phyloP scores from a whole-genome alignment of 179 eudicot genomes.

The Monotropa hypopitys region DNA sequence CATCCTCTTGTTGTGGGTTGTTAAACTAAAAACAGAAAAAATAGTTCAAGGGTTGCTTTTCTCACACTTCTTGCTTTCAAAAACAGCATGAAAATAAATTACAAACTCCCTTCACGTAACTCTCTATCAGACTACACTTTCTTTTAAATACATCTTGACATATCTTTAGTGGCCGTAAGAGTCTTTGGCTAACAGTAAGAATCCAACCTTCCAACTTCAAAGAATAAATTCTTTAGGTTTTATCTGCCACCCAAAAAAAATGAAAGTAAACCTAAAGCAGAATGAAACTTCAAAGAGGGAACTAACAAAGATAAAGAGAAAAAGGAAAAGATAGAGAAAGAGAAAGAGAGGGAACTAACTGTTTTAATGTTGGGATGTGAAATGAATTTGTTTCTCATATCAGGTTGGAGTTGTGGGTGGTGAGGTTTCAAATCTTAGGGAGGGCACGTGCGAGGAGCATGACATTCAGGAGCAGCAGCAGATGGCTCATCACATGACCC shows the following conservation, averaged over 20 bases:
- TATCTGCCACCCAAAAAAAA: conserved; percentile 20
- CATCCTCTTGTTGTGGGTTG: neutral
- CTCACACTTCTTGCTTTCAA: conserved; percentile 12
- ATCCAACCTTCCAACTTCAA: too few relatives aligned
- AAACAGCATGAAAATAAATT: conserved; percentile 15
- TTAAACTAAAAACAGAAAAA: neutral
- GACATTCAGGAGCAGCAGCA: conserved; percentile 16
- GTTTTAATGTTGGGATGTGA: neutral
- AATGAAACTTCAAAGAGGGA: conserved; percentile 10
- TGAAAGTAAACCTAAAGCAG: conserved; percentile 10
- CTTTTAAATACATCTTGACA: too few relatives aligned
- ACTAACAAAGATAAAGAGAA: conserved; percentile 2
- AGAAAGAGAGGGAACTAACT: neutral
- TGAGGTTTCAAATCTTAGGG: conserved; percentile 49
- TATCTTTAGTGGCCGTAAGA: neutral
- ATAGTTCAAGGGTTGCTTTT: conserved; percentile 17
- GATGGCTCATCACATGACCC: conserved; percentile 26
- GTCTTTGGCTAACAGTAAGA: too few relatives aligned
- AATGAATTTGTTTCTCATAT: neutral
- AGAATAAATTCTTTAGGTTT: neutral
- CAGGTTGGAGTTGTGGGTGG: conserved; percentile 65
- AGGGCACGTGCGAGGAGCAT: conserved; percentile 36
- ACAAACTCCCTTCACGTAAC: conserved; percentile 21
- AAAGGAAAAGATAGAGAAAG: neutral
- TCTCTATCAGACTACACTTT: too few relatives aligned